Evolutionary conservation across 768 basidiomycete species (phyloP).

Genomic region (Lactarius evosmus): DNA sequence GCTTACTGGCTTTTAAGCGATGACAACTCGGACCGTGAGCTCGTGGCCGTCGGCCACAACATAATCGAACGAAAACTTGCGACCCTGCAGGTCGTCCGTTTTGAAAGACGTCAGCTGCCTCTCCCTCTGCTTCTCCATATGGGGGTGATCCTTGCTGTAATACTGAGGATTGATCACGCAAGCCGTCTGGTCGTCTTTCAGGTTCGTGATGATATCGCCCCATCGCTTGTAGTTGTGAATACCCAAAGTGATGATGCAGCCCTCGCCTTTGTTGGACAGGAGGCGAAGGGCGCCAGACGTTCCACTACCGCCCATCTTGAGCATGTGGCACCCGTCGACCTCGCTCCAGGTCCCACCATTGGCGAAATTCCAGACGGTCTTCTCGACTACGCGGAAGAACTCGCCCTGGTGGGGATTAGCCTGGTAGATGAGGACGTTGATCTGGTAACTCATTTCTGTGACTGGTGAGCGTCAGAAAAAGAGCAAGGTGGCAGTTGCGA

Average conservation of each 20-base stretch:
- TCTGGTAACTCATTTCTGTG: conserved; percentile 25
- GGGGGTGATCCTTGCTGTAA: not conserved
- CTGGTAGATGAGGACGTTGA: conserved; percentile 28
- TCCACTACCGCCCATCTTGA: conserved; percentile 40
- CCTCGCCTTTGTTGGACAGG: conserved; percentile 33
- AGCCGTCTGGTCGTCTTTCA: conserved; percentile 22
- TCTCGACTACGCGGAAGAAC: conserved; percentile 37
- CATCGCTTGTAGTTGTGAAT: conserved; percentile 42
- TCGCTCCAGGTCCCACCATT: conserved; percentile 38
- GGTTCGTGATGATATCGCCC: conserved; percentile 39
- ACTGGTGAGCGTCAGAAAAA: too few relatives aligned
- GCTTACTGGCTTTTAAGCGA: not conserved
- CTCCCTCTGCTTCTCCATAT: not conserved
- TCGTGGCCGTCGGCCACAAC: not conserved
- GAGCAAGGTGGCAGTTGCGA: too few relatives aligned
- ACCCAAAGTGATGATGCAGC: conserved; percentile 38
- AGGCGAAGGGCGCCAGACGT: conserved; percentile 41
- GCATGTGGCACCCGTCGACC: conserved; percentile 28
- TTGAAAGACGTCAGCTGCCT: not conserved
- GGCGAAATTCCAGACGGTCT: conserved; percentile 37
- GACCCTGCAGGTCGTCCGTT: not conserved
- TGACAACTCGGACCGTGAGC: not conserved
- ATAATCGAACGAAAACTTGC: not conserved
- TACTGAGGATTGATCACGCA: conserved; percentile 14
- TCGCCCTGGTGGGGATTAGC: conserved; percentile 9